These are phyloP conservation scores for Elasticomyces elasticus DNA, from an alignment of 495 filamentous ascomycete genomes.

Conservation along the genomic window DNA sequence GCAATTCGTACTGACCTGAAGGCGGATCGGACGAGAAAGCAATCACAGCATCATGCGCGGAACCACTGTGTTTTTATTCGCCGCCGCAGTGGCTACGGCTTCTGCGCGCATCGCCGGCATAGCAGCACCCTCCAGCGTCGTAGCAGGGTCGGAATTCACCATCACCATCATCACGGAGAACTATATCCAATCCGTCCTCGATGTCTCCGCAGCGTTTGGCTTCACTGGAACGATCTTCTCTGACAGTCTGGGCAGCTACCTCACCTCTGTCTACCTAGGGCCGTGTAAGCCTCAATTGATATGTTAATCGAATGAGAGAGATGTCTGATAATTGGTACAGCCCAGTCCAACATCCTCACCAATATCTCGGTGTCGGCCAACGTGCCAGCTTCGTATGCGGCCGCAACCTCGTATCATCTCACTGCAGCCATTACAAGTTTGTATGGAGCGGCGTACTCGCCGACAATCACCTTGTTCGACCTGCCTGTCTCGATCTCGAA, in stretches of 20 bases:
- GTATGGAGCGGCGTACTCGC: conserved; percentile 10
- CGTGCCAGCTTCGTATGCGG: neutral
- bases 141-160: conserved; percentile 6
- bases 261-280: conserved; percentile 14
- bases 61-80: too few species aligned
- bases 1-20: too few species aligned
- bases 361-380: conserved; percentile 8
- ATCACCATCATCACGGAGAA: conserved; percentile 18
- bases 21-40: too few species aligned
- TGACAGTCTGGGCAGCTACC: conserved; percentile 8
- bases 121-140: conserved; percentile 11
- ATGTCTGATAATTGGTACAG: neutral
- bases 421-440: conserved; percentile 4
- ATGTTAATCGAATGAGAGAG: neutral
- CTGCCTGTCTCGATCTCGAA: neutral
- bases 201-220: conserved; percentile 20
- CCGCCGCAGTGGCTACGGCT: neutral
- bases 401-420: neutral
- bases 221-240: conserved; percentile 4
- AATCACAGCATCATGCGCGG: too few species aligned
- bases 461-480: neutral
- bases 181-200: conserved; percentile 24
- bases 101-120: conserved; percentile 18
- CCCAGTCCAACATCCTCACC: conserved; percentile 14
- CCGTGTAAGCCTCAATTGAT: neutral